Conservation (phyloP, 192 early-diverging fungal species). For the Piromyces finnis region DNA sequence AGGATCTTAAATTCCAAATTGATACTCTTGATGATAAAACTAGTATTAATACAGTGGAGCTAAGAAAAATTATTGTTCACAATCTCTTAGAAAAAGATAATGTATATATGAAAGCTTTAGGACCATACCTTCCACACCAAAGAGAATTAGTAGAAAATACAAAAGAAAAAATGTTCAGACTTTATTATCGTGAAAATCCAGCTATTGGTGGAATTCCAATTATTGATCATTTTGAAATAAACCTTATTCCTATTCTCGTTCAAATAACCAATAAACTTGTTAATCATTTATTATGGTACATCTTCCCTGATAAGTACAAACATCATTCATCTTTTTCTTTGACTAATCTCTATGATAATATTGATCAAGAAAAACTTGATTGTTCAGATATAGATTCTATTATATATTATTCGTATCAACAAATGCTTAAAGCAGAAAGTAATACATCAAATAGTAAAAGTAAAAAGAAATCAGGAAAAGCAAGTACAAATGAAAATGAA, state of each 20-base stretch:
- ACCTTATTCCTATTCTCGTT: constrained; percentile 61
- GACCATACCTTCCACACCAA: constrained; percentile 21
- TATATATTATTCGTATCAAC: constrained; percentile 1
- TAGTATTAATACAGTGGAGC: background rate
- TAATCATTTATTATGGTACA: constrained; percentile 55
- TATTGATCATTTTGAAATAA: constrained; percentile 77
- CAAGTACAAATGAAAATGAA: constrained; percentile 3
- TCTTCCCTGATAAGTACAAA: constrained; percentile 49
- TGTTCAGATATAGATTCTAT: background rate
- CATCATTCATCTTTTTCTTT: background rate
- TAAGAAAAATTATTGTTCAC: constrained; percentile 18
- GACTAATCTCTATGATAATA: background rate
- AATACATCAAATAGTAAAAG: constrained; percentile 10
- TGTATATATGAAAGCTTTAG: background rate
- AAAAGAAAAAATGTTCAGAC: constrained; percentile 73
- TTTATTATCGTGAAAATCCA: constrained; percentile 57
- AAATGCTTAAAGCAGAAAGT: constrained; percentile 9
- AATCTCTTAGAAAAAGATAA: constrained; percentile 1
- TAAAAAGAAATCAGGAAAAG: constrained; percentile 14
- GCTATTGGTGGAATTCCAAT: constrained; percentile 84
- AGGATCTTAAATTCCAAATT: background rate
- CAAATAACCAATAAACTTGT: constrained; percentile 76
- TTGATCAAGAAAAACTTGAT: background rate
- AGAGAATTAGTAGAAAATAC: constrained; percentile 25
- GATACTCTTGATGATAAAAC: background rate